Conservation (phyloP, 148 eudicot genomes). For the Fagopyrum esculentum region DNA sequence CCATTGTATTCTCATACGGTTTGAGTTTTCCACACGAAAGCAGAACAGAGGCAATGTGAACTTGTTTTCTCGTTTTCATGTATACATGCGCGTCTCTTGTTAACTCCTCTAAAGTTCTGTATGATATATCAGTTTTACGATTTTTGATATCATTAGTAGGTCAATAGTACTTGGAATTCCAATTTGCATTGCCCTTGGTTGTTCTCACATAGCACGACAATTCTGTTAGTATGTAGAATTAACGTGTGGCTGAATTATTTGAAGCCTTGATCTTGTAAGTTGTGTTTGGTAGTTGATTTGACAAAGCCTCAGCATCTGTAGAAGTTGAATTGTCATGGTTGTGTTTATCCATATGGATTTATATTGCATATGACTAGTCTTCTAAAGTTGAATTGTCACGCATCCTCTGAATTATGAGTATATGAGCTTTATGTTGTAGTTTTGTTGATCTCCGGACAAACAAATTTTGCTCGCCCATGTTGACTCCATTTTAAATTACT, state of each 20-base stretch:
- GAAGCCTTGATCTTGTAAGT: not conserved
- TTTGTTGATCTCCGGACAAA: no score
- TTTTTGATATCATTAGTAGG: no score
- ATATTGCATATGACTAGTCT: no score
- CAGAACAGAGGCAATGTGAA: not conserved
- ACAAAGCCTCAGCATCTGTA: no score
- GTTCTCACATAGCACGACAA: not conserved
- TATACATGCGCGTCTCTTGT: not conserved
- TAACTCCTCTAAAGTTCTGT: not conserved
- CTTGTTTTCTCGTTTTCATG: not conserved
- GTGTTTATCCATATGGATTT: not conserved
- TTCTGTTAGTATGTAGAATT: not conserved
- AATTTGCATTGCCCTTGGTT: no score
- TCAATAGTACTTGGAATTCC: no score
- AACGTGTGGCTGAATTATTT: not conserved
- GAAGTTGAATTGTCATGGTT: not conserved
- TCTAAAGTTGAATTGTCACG: no score
- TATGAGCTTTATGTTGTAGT: not conserved
- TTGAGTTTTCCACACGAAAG: not conserved
- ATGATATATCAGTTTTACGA: no score
- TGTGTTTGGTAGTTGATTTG: not conserved
- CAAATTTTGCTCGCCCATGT: no score
- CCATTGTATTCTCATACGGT: slow-evolving; percentile 87
- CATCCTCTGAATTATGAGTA: no score
- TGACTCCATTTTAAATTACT: no score